phyloP scores from a whole-genome alignment of 1,284 basidiomycete species.

The Apiotrichum akiyoshidainum region DNA sequence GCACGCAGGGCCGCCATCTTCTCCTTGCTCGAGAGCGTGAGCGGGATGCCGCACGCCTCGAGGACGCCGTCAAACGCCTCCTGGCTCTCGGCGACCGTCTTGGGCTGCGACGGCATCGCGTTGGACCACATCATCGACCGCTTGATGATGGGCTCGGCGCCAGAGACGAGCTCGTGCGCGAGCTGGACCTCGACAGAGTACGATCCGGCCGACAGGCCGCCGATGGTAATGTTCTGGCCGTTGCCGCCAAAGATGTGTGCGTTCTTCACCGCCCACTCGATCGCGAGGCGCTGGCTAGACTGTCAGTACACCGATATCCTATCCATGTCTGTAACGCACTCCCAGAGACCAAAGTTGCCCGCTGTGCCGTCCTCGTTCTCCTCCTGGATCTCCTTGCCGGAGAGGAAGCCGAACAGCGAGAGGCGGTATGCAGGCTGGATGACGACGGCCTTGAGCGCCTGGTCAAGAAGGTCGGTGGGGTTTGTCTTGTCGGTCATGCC shows the following conservation, averaged over 20 bases:
- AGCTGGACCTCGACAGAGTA: conserved; percentile 40
- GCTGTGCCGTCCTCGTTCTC: conserved; percentile 24
- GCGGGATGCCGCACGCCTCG: conserved; percentile 23
- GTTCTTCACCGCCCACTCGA: conserved; percentile 36
- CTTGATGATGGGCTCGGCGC: conserved; percentile 16
- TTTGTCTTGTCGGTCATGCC: conserved; percentile 27
- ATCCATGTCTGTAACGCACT: conserved; percentile 15
- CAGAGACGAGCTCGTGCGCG: conserved; percentile 31
- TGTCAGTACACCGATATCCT: neutral
- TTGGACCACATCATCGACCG: conserved; percentile 30
- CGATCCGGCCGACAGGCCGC: conserved; percentile 43
- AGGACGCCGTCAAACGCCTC: conserved; percentile 27
- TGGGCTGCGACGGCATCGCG: conserved; percentile 29
- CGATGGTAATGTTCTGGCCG: conserved; percentile 36
- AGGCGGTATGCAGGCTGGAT: conserved; percentile 26
- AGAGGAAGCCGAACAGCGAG: conserved; percentile 25
- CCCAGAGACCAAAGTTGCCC: conserved; percentile 32
- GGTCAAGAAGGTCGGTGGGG: conserved; percentile 14
- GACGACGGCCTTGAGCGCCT: conserved; percentile 17
- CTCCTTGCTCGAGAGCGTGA: conserved; percentile 15
- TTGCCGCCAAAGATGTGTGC: conserved; percentile 39
- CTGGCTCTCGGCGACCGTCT: conserved; percentile 27
- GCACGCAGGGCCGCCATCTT: conserved; percentile 25
- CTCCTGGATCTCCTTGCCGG: conserved; percentile 19
- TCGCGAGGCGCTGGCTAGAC: conserved; percentile 24